These are phyloP conservation scores for Phellinidium pouzarii DNA, from an alignment of 1,284 basidiomycete species.

Conservation along the genomic window DNA sequence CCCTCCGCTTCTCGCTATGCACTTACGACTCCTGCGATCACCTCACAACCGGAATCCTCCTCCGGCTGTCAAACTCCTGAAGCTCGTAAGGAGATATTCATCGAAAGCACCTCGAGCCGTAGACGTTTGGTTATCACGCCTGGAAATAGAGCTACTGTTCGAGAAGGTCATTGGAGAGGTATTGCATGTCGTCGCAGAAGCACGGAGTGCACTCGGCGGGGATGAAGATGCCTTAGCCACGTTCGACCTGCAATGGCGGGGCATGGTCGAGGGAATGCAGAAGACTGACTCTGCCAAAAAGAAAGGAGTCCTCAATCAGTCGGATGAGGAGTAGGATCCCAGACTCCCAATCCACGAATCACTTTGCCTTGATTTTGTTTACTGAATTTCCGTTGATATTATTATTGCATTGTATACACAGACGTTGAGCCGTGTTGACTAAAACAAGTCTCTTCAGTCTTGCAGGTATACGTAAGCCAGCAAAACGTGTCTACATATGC, in stretches of 20 bases:
- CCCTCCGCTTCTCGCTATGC: conserved; percentile 38
- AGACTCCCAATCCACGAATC: too few relatives aligned
- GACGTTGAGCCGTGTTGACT: too few relatives aligned
- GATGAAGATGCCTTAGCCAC: conserved; percentile 17
- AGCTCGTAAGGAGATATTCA: conserved; percentile 41
- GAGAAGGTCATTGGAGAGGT: conserved; percentile 29
- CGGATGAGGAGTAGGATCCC: too few relatives aligned
- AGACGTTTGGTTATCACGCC: conserved; percentile 46
- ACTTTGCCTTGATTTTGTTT: too few relatives aligned
- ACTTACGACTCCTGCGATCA: conserved; percentile 38
- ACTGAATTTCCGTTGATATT: too few relatives aligned
- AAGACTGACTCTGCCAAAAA: too few relatives aligned
- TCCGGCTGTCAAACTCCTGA: conserved; percentile 33
- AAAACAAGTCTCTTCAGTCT: too few relatives aligned
- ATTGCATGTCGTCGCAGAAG: conserved; percentile 28
- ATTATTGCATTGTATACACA: too few relatives aligned
- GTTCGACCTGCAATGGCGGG: conserved; percentile 28
- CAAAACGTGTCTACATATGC: too few relatives aligned
- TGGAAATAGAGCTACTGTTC: conserved; percentile 36
- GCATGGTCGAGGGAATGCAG: too few relatives aligned
- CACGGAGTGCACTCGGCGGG: conserved; percentile 23
- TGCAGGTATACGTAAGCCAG: too few relatives aligned
- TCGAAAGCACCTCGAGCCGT: conserved; percentile 29
- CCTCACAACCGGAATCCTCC: conserved; percentile 24
- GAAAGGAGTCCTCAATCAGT: too few relatives aligned